Conservation (phyloP, 2,329 filamentous ascomycete species). For the Paraconiothyrium brasiliense region DNA sequence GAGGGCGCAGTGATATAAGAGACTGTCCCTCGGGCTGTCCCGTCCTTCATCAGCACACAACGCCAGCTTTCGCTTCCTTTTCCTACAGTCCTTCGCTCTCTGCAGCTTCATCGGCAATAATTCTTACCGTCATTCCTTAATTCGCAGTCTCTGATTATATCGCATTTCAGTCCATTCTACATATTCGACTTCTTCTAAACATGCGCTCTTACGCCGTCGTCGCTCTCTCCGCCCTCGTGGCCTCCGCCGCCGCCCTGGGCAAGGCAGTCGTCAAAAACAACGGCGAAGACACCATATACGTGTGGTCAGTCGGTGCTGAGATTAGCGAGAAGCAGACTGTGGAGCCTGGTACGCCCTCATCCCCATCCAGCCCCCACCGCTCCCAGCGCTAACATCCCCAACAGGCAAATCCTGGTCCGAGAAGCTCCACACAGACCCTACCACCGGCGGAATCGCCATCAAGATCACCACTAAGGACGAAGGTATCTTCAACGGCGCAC, state of each 20-base stretch:
- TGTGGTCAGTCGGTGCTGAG: slow-evolving; percentile 37
- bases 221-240: slow-evolving; percentile 25
- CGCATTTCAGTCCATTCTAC: not conserved
- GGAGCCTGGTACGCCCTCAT: slow-evolving; percentile 26
- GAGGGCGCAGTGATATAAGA: slow-evolving; percentile 3
- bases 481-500: slow-evolving; percentile 33
- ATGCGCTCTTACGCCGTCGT: slow-evolving; percentile 31
- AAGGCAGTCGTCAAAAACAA: slow-evolving; percentile 40
- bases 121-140: slow-evolving; percentile 7
- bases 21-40: not conserved
- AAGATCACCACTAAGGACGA: slow-evolving; percentile 39
- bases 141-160: slow-evolving; percentile 1
- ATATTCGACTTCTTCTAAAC: slow-evolving; percentile 3
- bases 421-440: slow-evolving; percentile 31
- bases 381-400: not conserved
- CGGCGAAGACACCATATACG: slow-evolving; percentile 31
- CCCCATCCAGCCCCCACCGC: not conserved
- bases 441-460: slow-evolving; percentile 39
- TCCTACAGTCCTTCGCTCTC: not conserved
- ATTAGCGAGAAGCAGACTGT: slow-evolving; percentile 30
- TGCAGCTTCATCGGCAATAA: not conserved
- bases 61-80: not conserved
- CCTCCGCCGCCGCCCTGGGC: slow-evolving; percentile 34
- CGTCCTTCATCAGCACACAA: not conserved
- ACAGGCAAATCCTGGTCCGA: slow-evolving; percentile 34